Evolutionary conservation across 345 rosid genomes (phyloP).

Genomic region (Eucalyptus shirleyi): DNA sequence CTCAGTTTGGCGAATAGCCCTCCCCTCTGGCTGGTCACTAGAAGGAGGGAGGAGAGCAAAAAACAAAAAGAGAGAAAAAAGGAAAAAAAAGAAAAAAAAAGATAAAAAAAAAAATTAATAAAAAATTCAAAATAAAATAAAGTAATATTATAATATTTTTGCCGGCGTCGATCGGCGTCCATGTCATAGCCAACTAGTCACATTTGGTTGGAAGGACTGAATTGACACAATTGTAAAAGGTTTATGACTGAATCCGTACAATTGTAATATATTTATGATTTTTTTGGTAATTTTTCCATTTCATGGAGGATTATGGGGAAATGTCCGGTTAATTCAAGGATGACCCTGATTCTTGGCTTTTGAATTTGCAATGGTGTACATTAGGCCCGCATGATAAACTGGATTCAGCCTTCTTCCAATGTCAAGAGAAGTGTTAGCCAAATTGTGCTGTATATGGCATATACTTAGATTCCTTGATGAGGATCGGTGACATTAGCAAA

Average conservation of each 20-base stretch:
- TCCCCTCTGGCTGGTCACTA: accelerated
- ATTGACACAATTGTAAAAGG: no score
- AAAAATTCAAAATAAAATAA: no score
- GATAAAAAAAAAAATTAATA: no score
- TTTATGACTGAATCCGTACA: accelerated
- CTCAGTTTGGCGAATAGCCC: no score
- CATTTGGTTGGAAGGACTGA: no score
- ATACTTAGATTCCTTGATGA: slow-evolving; percentile 58
- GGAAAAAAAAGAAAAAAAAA: accelerated
- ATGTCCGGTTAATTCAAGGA: no score
- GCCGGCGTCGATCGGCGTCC: accelerated
- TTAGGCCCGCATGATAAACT: background rate
- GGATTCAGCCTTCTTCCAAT: background rate
- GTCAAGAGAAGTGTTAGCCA: background rate
- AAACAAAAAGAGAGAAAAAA: no score
- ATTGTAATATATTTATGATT: no score
- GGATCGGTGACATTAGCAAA: slow-evolving; percentile 35
- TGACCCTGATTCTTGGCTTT: no score
- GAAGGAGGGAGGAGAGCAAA: no score
- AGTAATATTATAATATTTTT: no score
- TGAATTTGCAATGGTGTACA: background rate
- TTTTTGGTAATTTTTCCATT: background rate
- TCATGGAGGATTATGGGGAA: slow-evolving; percentile 79
- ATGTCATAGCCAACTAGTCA: no score
- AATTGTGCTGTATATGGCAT: slow-evolving; percentile 10